Evolutionary conservation across 2,329 filamentous ascomycete genomes (phyloP).

Genomic region (Claviceps lovelessii): DNA sequence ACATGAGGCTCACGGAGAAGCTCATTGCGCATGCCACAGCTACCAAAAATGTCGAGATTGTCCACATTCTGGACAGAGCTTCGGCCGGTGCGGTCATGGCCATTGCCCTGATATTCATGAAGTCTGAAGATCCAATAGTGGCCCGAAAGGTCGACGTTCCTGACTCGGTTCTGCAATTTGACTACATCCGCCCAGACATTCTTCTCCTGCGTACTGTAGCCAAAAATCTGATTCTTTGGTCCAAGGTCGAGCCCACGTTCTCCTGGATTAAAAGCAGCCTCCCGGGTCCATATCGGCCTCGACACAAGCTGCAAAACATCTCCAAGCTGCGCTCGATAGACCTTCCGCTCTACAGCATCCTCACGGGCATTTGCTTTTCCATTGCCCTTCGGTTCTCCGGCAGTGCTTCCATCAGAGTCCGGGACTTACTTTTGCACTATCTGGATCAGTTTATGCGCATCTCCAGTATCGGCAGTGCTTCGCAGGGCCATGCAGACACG

Average conservation of each 20-base stretch:
- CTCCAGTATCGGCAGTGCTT: constrained; percentile 38
- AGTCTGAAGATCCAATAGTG: constrained; percentile 75
- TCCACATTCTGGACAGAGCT: constrained; percentile 84
- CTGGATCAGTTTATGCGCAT: constrained; percentile 77
- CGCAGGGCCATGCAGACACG: constrained; percentile 15
- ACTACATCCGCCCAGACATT: constrained; percentile 87
- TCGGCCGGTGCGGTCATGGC: constrained; percentile 89
- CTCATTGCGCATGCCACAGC: constrained; percentile 74
- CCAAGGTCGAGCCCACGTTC: constrained; percentile 56
- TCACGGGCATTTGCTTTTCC: constrained; percentile 76
- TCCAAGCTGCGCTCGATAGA: constrained; percentile 61
- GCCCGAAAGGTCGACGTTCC: constrained; percentile 89
- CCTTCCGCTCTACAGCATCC: constrained; percentile 82
- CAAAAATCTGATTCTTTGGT: constrained; percentile 88
- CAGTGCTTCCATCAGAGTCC: constrained; percentile 52
- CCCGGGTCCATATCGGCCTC: constrained; percentile 51
- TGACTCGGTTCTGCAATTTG: constrained; percentile 78
- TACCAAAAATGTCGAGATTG: constrained; percentile 78
- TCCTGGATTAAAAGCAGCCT: constrained; percentile 65
- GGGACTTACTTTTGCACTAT: constrained; percentile 71
- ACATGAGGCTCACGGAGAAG: constrained; percentile 85
- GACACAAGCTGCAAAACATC: constrained; percentile 45
- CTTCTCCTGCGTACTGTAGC: constrained; percentile 80
- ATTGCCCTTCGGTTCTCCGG: constrained; percentile 62
- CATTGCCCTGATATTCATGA: constrained; percentile 88